Conservation (phyloP, 1,139 yeast genomes). For the Geotrichum carabidarum region DNA sequence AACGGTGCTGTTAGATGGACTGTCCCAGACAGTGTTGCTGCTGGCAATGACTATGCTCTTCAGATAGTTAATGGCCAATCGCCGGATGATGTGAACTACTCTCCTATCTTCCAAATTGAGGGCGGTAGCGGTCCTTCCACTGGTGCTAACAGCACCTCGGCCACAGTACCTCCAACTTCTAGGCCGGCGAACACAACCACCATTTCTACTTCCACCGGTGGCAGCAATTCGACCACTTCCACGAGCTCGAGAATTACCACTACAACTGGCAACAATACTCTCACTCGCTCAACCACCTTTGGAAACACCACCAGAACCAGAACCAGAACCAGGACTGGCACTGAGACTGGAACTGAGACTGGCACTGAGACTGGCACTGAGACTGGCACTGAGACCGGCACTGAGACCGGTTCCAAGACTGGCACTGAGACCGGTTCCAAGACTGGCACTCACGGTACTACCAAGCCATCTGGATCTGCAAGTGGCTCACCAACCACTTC, state of each 20-base stretch:
- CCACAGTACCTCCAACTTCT: slow-evolving; percentile 22
- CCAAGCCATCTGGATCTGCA: slow-evolving; percentile 3
- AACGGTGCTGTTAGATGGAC: slow-evolving; percentile 40
- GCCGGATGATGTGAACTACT: slow-evolving; percentile 35
- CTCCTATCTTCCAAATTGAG: slow-evolving; percentile 34
- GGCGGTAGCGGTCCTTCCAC: slow-evolving; percentile 22
- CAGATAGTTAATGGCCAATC: slow-evolving; percentile 33
- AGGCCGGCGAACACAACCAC: slow-evolving; percentile 20
- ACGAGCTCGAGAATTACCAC: slow-evolving; percentile 17
- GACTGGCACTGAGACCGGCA: slow-evolving; percentile 15
- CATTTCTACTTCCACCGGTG: slow-evolving; percentile 19
- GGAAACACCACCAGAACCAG: slow-evolving; percentile 16
- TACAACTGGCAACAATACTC: slow-evolving; percentile 18
- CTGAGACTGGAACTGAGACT: background rate
- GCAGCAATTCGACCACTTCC: slow-evolving; percentile 14
- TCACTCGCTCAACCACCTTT: slow-evolving; percentile 18
- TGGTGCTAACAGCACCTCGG: slow-evolving; percentile 21
- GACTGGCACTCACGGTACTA: background rate
- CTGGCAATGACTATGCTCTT: slow-evolving; percentile 36
- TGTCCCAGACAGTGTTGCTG: slow-evolving; percentile 32
- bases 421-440: slow-evolving; percentile 16
- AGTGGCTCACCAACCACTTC: slow-evolving; percentile 13
- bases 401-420: slow-evolving; percentile 17
- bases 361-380: slow-evolving; percentile 5
- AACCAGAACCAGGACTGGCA: slow-evolving; percentile 13